Evolutionary conservation across 2,329 filamentous ascomycete species (phyloP).

Genomic region (Xylariales sp.): DNA sequence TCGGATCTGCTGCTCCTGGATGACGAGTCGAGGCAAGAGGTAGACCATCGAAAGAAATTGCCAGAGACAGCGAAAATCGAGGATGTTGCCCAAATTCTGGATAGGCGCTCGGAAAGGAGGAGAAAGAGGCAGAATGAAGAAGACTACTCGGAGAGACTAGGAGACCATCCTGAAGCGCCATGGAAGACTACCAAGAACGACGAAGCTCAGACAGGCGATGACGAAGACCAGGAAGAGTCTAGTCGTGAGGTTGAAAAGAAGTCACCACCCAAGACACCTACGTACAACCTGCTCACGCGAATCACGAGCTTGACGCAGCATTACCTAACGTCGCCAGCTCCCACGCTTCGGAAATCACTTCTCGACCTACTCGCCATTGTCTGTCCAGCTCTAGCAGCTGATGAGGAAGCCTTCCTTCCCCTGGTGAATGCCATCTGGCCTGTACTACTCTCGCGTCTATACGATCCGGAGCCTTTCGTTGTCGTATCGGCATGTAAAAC

Average conservation of each 20-base stretch:
- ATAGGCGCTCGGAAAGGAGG: constrained; percentile 52
- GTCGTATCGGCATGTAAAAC: constrained; percentile 65
- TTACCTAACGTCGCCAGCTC: constrained; percentile 81
- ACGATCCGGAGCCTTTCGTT: constrained; percentile 64
- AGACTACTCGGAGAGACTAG: constrained; percentile 26
- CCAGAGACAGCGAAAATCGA: constrained; percentile 32
- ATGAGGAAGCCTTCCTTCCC: constrained; percentile 82
- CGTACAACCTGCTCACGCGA: constrained; percentile 74
- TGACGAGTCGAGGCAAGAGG: constrained; percentile 28
- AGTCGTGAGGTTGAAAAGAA: constrained; percentile 39
- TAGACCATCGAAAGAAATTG: constrained; percentile 38
- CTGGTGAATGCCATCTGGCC: constrained; percentile 91
- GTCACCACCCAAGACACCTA: constrained; percentile 65
- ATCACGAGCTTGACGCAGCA: constrained; percentile 84
- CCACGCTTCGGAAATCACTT: constrained; percentile 71
- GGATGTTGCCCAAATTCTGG: constrained; percentile 53
- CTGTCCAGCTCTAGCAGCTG: constrained; percentile 63
- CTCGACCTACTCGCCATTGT: constrained; percentile 72
- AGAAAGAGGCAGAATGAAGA: constrained; percentile 24
- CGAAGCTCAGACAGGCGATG: constrained; percentile 20
- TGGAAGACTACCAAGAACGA: constrained; percentile 27
- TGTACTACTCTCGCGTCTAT: constrained; percentile 63
- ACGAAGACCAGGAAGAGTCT: constrained; percentile 30
- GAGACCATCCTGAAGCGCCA: constrained; percentile 29
- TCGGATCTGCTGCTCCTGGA: constrained; percentile 45